Evolutionary conservation across 2,329 filamentous ascomycete species (phyloP), one percentile per base, ranked within the genome.

Genomic region (Neoarthrinium moseri): DNA sequence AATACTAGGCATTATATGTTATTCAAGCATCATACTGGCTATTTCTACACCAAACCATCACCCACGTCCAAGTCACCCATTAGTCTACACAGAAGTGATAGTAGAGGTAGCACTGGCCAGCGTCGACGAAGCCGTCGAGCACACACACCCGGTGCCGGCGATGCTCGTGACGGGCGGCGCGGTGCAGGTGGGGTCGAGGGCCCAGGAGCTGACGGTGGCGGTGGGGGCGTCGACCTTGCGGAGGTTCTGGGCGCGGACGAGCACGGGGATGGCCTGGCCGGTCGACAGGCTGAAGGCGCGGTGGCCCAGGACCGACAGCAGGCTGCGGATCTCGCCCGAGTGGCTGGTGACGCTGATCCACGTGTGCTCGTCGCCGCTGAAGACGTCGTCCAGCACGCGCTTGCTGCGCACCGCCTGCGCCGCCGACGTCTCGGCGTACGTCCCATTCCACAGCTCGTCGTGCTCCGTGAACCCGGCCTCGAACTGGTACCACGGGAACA

Each of bases 261-360:
- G 71, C 3, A 86, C 81, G 0, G 85, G 84, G 22, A 89, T 84
- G 6, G 85, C 77, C 47, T 82, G 77, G 7, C 86, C 85, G 0
- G 86, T 89, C n/a, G 70, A 71, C 11, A 89, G 68, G 3, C 68
- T 62, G 59, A 88, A 89, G 3, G 65, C 52, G n/a, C 76, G 74
- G 56, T 89, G 85, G 41, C 76, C 75, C 4, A 87, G 64, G 0
- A 81, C 81, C 42, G 68, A 56, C 3, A 84, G 69, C 20, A 81
- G 63, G 44, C 66, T 71, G 10, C 57, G 57, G 53, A 83, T 81
- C 56, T 80, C 74, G 5, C 81, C 82, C 17, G 74, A 77, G 63
- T 86, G 82, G 43, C 72, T 79, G 2, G 80, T 84, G 48, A 84
- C 67, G 51, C 75, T 80, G 51, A 85, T 63, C 72, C 77, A 84